These are phyloP conservation scores for Bromus sterilis DNA, from an alignment of 176 grass and related monocot species.

Conservation along the genomic window DNA sequence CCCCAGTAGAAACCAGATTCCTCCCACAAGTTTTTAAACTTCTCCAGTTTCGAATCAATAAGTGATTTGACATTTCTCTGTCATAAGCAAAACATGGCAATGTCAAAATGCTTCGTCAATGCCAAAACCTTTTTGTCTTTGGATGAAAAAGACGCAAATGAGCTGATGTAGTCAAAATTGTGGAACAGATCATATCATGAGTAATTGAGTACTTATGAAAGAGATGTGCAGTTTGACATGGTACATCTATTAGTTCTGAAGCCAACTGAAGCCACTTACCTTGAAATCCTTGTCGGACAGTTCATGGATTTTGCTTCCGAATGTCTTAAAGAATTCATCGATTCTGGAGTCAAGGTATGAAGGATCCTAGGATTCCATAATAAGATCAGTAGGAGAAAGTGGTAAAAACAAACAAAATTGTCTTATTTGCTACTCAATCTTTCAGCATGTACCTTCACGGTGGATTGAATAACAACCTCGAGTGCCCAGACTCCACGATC, in stretches of 20 bases:
- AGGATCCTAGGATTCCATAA: slow-evolving; percentile 50
- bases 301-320: slow-evolving; percentile 73
- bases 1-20: slow-evolving; percentile 64
- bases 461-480: slow-evolving; percentile 73
- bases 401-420: not conserved
- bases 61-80: slow-evolving; percentile 77
- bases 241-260: not conserved
- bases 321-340: slow-evolving; percentile 75
- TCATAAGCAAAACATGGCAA: slow-evolving; percentile 6
- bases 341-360: slow-evolving; percentile 68
- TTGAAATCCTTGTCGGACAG: slow-evolving; percentile 75
- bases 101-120: not conserved
- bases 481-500: slow-evolving; percentile 62
- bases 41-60: slow-evolving; percentile 80
- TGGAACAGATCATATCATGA: not conserved
- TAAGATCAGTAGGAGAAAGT: slow-evolving; percentile 18
- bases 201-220: not conserved
- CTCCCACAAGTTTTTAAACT: slow-evolving; percentile 91
- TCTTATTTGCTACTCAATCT: not conserved
- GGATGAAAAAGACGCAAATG: not conserved
- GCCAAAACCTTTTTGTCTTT: not conserved
- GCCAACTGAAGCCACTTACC: slow-evolving; percentile 36
- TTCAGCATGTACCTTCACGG: slow-evolving; percentile 53
- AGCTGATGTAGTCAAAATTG: not conserved
- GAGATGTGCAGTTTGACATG: not conserved